A percentile compares a stretch with the other conserved stretches of the same genome.
These are phyloP conservation scores for Rhizopogon roseolus DNA, from an alignment of 768 basidiomycete species.

Conservation along the genomic window DNA sequence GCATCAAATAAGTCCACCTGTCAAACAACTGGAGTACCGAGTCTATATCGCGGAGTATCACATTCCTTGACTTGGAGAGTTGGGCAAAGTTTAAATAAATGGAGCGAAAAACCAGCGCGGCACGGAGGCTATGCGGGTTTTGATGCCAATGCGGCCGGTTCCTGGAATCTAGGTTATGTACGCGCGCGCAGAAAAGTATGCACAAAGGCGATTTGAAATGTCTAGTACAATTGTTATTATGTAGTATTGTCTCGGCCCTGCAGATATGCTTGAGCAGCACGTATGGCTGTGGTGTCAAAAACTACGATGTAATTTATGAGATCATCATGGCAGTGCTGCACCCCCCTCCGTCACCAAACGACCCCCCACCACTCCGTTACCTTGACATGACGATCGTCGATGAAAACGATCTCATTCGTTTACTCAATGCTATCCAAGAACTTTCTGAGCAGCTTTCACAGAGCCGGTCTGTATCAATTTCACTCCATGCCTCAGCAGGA, in stretches of 20 bases:
- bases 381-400: conserved; percentile 53
- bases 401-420: conserved; percentile 49
- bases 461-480: conserved; percentile 68
- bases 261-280: no score
- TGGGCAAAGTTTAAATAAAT: background rate
- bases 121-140: background rate
- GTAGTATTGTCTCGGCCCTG: no score
- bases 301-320: no score
- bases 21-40: background rate
- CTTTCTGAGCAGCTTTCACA: conserved; percentile 79
- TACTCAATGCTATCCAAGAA: conserved; percentile 69
- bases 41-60: background rate
- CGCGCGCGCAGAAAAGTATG: no score
- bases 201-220: no score
- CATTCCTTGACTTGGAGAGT: background rate
- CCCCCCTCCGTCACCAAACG: background rate
- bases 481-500: conserved; percentile 67
- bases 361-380: background rate
- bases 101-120: background rate
- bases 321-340: background rate
- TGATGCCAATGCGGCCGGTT: no score
- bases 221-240: no score
- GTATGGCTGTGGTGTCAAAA: no score
- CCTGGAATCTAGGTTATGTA: no score
- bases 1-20: background rate